Percentiles rank a stretch among this genome's conserved stretches.
These are phyloP conservation scores for Capillidium rhysosporum DNA, from an alignment of 371 early-diverging fungal species.

Conservation along the genomic window DNA sequence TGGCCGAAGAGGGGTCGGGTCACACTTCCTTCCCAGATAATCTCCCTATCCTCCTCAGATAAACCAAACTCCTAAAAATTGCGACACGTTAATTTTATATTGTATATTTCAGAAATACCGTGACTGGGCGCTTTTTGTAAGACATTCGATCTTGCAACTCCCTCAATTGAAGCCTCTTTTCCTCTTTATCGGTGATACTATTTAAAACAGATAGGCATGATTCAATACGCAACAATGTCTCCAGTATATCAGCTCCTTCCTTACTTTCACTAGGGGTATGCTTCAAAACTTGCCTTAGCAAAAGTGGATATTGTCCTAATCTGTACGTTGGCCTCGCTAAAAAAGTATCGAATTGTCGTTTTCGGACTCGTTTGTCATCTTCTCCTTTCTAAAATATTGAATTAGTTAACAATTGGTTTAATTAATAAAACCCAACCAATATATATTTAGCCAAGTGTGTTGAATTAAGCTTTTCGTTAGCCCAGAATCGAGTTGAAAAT, in stretches of 20 bases:
- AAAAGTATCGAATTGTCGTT: background rate
- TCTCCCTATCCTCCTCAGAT: background rate
- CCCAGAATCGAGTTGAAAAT: background rate
- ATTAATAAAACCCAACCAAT: background rate
- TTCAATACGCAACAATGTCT: background rate
- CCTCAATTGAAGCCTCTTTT: background rate
- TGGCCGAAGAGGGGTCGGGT: background rate
- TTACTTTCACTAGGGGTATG: background rate
- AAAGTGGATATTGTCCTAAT: background rate
- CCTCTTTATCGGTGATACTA: background rate
- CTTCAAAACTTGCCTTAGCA: background rate
- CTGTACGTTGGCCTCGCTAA: background rate
- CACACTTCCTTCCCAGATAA: background rate
- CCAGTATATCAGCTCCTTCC: background rate
- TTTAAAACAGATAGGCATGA: background rate
- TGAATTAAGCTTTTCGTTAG: background rate
- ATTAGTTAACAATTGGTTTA: background rate
- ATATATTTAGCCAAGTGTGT: background rate
- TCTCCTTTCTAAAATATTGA: background rate
- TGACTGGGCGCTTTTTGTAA: background rate
- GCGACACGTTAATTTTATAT: background rate
- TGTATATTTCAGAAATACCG: background rate
- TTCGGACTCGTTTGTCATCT: background rate
- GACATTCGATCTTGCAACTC: conserved; percentile 2
- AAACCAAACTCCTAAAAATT: background rate